Evolutionary conservation across 1,139 yeast genomes (phyloP).

Genomic region (Taiozyma sp.): DNA sequence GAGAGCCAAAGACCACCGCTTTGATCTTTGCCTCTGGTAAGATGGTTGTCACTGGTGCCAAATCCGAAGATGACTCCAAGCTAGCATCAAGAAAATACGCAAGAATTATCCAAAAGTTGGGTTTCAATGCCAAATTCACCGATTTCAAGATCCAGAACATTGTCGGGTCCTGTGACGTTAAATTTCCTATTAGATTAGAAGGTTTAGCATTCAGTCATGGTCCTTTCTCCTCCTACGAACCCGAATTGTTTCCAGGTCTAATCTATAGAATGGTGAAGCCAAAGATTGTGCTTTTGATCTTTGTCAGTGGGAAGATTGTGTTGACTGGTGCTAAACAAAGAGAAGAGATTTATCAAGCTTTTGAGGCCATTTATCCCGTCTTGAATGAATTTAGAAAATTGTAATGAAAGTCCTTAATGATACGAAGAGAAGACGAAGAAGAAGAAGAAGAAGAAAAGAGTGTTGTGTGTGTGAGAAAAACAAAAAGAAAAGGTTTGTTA

Average conservation of each 20-base stretch:
- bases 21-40: constrained; percentile 97
- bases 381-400: constrained; percentile 92
- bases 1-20: constrained; percentile 99
- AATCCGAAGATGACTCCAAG: constrained; percentile 96
- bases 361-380: constrained; percentile 97
- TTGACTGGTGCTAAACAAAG: constrained; percentile 99
- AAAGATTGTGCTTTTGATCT: constrained; percentile 89
- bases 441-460: not conserved
- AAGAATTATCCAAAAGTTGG: constrained; percentile 94
- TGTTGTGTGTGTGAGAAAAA: not conserved
- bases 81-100: constrained; percentile 97
- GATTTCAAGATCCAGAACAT: constrained; percentile 97
- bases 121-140: constrained; percentile 93
- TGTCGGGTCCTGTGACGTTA: constrained; percentile 98
- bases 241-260: constrained; percentile 96
- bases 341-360: constrained; percentile 97
- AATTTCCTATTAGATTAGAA: constrained; percentile 94
- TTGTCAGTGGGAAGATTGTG: constrained; percentile 96
- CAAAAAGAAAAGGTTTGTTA: not conserved
- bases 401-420: constrained; percentile 13
- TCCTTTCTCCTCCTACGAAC: constrained; percentile 97
- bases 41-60: constrained; percentile 99
- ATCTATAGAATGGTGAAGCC: constrained; percentile 99
- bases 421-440: not conserved
- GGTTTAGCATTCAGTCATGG: constrained; percentile 99